Base-by-base conservation (phyloP, 768 basidiomycete species). In the Xerocomellus chrysenteron region DNA sequence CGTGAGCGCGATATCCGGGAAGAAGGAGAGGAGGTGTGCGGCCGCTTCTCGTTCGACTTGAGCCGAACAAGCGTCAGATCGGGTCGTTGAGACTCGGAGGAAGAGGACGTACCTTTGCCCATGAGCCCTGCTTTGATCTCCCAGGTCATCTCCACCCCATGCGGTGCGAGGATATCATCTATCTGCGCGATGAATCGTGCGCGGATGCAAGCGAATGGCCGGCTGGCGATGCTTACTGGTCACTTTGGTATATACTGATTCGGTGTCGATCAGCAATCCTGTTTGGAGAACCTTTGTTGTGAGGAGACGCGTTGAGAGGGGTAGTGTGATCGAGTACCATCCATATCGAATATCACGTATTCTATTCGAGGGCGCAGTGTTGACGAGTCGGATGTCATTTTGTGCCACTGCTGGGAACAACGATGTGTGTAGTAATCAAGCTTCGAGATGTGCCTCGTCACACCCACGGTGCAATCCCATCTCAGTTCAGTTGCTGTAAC, bases 111-210 rank as follows among this genome's bases (percentile, higher is more conserved):
- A 90, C 91, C 82, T 77, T 88, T 90, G 52, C 92, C 92, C 92
- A 93, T 94, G 55, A 88, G 82, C 0, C 87, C 88, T n/a, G 88
- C 85, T 67, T 93, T 92, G 55, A 93, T 90, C 54, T 90, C 86
- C 90, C 90, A 92, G 4, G 88, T 89, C 87, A 94, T 90, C 59
- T 82, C 73, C 58, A 84, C 85, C 28, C 89, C 90, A 64, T 87
- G 86, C 12, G 76, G 78, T 17, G 77, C 82, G 19, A 95, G 82
- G 49, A 92, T 86, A 28, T 83, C 78, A 74, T 93, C 90, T 88
- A 63, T 46, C 46, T 55, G 41, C 9, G 45, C 47, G 43, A 36
- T 58, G 36, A 46, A 30, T 47, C 52, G 28, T 44, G 41, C 28
- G 19, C n/a, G 28, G 19, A 30, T 26, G 21, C 24, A 9, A 30